Conservation (phyloP, 495 filamentous ascomycete species). For the Pyronema domesticum region DNA sequence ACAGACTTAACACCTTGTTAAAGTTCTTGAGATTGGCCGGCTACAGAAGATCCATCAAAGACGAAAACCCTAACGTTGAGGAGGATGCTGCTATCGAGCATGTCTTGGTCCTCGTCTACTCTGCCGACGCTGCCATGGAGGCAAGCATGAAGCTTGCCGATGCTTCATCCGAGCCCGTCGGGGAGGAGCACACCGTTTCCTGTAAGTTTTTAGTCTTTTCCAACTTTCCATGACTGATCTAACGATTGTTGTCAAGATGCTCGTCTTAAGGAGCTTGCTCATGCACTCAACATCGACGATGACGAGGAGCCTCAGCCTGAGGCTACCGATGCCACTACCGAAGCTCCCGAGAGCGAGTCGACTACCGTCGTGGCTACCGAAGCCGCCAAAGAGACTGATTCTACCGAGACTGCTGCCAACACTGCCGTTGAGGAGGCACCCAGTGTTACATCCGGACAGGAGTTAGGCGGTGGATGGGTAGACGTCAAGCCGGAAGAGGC, state of each 20-base stretch:
- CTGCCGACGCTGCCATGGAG: slow-evolving; percentile 59
- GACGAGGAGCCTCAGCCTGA: background rate
- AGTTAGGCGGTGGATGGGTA: background rate
- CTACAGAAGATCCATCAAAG: slow-evolving; percentile 43
- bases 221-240: background rate
- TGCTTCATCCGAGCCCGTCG: slow-evolving; percentile 46
- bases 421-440: background rate
- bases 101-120: slow-evolving; percentile 73
- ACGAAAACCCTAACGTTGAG: slow-evolving; percentile 46
- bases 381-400: background rate
- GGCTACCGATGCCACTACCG: background rate
- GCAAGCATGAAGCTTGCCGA: slow-evolving; percentile 72
- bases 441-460: background rate
- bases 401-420: slow-evolving; percentile 5
- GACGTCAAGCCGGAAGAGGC: background rate
- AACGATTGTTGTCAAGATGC: slow-evolving; percentile 11
- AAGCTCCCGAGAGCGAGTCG: slow-evolving; percentile 1
- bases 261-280: slow-evolving; percentile 22
- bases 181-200: slow-evolving; percentile 12
- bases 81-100: slow-evolving; percentile 82
- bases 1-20: slow-evolving; percentile 43
- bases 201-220: slow-evolving; percentile 11
- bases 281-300: slow-evolving; percentile 8
- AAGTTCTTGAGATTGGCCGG: slow-evolving; percentile 69
- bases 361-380: background rate